A percentile compares a stretch with the other conserved stretches of the same genome.
These are phyloP conservation scores for Trifolium pratense DNA, from an alignment of 306 rosid species.

Conservation along the genomic window DNA sequence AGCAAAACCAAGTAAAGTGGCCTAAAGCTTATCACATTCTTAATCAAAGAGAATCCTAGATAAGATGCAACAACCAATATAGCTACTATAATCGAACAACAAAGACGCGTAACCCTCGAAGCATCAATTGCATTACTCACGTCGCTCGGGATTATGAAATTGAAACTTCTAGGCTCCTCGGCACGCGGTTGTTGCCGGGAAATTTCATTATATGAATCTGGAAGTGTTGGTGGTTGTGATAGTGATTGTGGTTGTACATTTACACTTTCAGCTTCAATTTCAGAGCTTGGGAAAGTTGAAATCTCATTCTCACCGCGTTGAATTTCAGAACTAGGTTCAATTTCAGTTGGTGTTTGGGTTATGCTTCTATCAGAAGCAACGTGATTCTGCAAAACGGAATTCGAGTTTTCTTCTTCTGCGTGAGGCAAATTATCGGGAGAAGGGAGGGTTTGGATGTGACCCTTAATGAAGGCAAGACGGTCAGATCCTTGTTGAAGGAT, in stretches of 20 bases:
- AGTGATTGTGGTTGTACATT: background rate
- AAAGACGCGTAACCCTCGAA: slow-evolving; percentile 57
- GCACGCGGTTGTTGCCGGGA: slow-evolving; percentile 9
- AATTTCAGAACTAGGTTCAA: background rate
- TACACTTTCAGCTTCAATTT: slow-evolving; percentile 38
- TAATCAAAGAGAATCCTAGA: slow-evolving; percentile 56
- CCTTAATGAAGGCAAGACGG: slow-evolving; percentile 75
- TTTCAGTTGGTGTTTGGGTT: slow-evolving; percentile 28
- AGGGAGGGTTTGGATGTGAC: slow-evolving; percentile 54
- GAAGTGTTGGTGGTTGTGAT: slow-evolving; percentile 26
- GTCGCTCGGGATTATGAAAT: slow-evolving; percentile 52
- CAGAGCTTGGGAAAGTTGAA: slow-evolving; percentile 36
- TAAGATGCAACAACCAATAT: slow-evolving; percentile 56
- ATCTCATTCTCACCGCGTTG: slow-evolving; percentile 32
- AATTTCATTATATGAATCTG: slow-evolving; percentile 38
- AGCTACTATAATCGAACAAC: slow-evolving; percentile 60
- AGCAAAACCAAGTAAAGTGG: slow-evolving; percentile 71
- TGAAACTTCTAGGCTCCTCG: slow-evolving; percentile 34
- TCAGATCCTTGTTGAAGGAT: slow-evolving; percentile 78
- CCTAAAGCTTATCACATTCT: slow-evolving; percentile 51
- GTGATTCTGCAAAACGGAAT: slow-evolving; percentile 41
- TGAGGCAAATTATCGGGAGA: slow-evolving; percentile 35
- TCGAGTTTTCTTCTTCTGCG: slow-evolving; percentile 40
- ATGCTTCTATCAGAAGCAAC: slow-evolving; percentile 23
- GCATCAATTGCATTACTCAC: slow-evolving; percentile 61